Base-by-base conservation (phyloP, 345 rosid species). In the Isatis tinctoria region DNA sequence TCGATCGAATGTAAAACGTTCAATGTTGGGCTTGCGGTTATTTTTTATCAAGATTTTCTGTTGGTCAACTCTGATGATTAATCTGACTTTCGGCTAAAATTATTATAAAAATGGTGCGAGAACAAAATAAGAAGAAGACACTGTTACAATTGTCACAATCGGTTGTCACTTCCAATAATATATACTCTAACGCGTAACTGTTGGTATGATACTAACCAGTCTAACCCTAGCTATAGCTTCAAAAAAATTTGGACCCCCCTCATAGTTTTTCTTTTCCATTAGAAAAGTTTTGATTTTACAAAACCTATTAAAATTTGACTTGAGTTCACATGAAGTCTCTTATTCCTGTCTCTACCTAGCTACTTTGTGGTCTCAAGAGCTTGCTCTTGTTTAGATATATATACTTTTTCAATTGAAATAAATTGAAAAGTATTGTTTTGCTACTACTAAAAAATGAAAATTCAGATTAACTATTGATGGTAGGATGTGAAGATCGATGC, bases 111-210 rank as follows among this genome's bases (percentile, higher is more conserved):
- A 56, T 45, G 51, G 59, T 56, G 53, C 6, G 1, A 58, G 45
- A 59, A 59, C 53, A 20, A 40, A 60, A 64, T 28, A 57, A 64
- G 72, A 76, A 39, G 60, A 77, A 22, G 56, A 24, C 47, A 77
- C 48, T 65, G 20, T 77, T 81, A 52, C 41, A 62, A 67, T 80
- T 70, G 87, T 83, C 85, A 79, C 83, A 54, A 71, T 83, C 88
- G 77, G 79, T 65, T 79, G 91, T 85, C 87, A 78, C 80, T 75
- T 87, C 84, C 78, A 69, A 71, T 71, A 77, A 65, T 68, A 41
- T 43, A 72, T 73, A 66, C 48, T 49, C 73, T 67, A 63, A 59
- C 77, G 43, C 47, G 58, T 51, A 64, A 77, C 80, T 77, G 73
- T 77, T 71, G 80, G 65, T 65, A 48, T 73, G 77, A 71, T 70